phyloP scores from a whole-genome alignment of 179 eudicot genomes.

The Heliamphora pulchella region DNA sequence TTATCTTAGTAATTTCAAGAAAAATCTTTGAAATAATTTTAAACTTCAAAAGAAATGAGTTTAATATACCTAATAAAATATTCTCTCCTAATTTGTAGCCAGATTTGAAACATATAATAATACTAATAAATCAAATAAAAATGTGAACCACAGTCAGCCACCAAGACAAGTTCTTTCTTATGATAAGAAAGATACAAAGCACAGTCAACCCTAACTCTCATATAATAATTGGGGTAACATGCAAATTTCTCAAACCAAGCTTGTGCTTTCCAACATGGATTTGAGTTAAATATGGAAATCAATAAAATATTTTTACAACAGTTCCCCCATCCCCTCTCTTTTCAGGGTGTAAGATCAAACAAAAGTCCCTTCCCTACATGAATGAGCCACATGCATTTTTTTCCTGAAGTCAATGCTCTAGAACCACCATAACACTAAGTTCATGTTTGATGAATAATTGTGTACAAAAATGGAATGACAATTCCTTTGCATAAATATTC shows the following conservation, averaged over 20 bases:
- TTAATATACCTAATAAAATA: too few species aligned
- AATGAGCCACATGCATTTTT: neutral
- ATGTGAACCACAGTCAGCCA: conserved; percentile 18
- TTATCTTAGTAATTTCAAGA: too few species aligned
- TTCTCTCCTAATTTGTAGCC: neutral
- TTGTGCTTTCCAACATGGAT: conserved; percentile 11
- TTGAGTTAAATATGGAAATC: neutral
- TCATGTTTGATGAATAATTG: too few species aligned
- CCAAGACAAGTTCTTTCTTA: conserved; percentile 6
- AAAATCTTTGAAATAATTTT: too few species aligned
- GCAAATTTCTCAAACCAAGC: conserved; percentile 12
- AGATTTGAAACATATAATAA: conserved; percentile 16
- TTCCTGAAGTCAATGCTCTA: too few species aligned
- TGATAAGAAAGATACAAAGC: neutral
- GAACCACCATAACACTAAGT: too few species aligned
- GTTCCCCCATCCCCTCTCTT: neutral
- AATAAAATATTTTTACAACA: conserved; percentile 2
- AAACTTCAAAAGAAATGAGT: too few species aligned
- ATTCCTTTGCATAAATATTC: too few species aligned
- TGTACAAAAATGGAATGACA: too few species aligned
- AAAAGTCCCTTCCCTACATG: neutral
- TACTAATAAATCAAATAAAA: neutral
- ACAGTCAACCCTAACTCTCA: conserved; percentile 17
- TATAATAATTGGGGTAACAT: conserved; percentile 4
- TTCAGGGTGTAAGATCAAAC: neutral